Evolutionary conservation across 1,284 basidiomycete genomes (phyloP), one percentile per base, ranked within the genome.

Genomic region (Coniferiporia weirii): DNA sequence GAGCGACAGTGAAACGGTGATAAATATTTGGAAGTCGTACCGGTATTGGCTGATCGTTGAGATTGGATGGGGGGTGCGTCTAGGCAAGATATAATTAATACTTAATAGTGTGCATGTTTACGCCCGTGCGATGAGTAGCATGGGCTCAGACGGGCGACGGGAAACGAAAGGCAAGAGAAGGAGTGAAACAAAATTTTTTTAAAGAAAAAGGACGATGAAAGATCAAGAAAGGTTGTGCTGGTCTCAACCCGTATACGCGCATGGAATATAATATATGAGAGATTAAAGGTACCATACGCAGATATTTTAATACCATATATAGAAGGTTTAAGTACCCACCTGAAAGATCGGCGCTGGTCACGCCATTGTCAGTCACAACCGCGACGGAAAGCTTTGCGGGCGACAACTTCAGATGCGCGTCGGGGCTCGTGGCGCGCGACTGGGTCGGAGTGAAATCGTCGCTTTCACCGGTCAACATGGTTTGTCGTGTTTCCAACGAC

Each of bases 141-240:
- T 46, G 12, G 44, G 44, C 59, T 64, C 62, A 56, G 57, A 54
- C 52, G n/a, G 47, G 43, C 22, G n/a, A 58, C 46, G 57, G 48
- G 19, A 52, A 27, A 27, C 32, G 35, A 56, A 56, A 27, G 54
- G 44, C 54, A 49, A 27, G 54, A 17, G 46, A 54, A 51, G 34
- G 19, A 17, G 19, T 45, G 52, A 49, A 27, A 40, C 12, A 15
- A 15, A 40, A 9, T 40, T 40, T 40, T 40, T 40, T 4, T 4
- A 62, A 44, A 49, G 9, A 17, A 40, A 48, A 60, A 64, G 61
- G 19, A 58, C 46, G 17, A 50, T 53, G 49, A 57, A 64, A 53
- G 54, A 57, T 61, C 46, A 40, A 40, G 52, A 48, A 54, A 45
- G 47, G 12, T 40, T 40, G 9, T 7, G 38, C 3, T 27, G 27